A percentile compares a stretch with the other conserved stretches of the same genome.
Evolutionary conservation across 208 protist species (phyloP).

Genomic region (Trypanosoma theileri): DNA sequence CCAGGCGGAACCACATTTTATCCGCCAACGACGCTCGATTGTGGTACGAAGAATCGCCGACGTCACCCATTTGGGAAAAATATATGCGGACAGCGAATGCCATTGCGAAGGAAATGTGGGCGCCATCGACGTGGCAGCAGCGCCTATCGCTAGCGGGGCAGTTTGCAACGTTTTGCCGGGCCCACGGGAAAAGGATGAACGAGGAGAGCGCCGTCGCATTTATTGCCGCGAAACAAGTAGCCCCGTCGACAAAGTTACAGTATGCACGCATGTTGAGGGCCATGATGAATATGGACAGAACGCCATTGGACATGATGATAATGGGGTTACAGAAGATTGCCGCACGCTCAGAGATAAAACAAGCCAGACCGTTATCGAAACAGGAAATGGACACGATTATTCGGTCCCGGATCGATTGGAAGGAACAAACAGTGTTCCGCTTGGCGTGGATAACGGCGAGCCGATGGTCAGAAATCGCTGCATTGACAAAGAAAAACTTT

Average conservation of each 20-base stretch:
- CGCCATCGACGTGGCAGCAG: not conserved
- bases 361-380: conserved; percentile 1
- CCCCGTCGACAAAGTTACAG: conserved; percentile 3
- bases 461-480: conserved; percentile 4
- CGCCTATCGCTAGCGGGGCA: not conserved
- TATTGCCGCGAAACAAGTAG: conserved; percentile 5
- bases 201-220: conserved; percentile 8
- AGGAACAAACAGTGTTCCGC: conserved; percentile 2
- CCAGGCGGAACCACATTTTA: not conserved
- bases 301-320: conserved; percentile 1
- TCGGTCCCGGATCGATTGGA: not conserved
- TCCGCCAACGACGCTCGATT: not conserved
- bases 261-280: not conserved
- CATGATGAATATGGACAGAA: conserved; percentile 10
- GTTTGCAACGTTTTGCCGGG: not conserved
- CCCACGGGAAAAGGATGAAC: not conserved
- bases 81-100: not conserved
- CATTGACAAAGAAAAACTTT: not conserved
- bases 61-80: not conserved
- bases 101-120: conserved; percentile 1
- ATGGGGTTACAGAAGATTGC: conserved; percentile 12
- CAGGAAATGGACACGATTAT: conserved; percentile 10
- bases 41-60: not conserved
- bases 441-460: conserved; percentile 8
- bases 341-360: conserved; percentile 10